phyloP scores from a whole-genome alignment of 2,329 filamentous ascomycete genomes.

The Hansfordia pulvinata region DNA sequence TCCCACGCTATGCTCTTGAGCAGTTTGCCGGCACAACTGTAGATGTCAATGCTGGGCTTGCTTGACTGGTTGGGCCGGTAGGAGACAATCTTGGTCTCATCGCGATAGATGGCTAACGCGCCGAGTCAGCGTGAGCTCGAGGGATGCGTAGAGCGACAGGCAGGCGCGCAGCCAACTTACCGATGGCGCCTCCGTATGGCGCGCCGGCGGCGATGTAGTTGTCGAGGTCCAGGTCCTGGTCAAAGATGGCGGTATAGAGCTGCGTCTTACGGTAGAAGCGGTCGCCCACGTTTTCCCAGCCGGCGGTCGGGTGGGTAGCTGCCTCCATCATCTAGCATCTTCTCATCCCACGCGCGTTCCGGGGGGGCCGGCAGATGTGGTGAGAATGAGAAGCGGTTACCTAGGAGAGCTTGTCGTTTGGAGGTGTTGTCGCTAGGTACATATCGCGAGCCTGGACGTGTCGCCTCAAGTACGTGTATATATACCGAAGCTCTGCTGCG shows the following conservation, averaged over 20 bases:
- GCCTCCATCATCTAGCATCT: constrained; percentile 36
- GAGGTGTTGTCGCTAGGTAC: too few species aligned
- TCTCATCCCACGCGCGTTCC: constrained; percentile 11
- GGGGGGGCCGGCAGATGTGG: too few species aligned
- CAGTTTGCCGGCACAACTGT: constrained; percentile 82
- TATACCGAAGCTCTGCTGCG: too few species aligned
- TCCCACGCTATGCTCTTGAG: constrained; percentile 86
- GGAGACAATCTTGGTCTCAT: constrained; percentile 71
- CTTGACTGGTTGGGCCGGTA: constrained; percentile 58
- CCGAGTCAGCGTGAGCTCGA: constrained; percentile 12
- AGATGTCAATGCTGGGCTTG: constrained; percentile 84
- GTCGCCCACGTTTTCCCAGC: constrained; percentile 90
- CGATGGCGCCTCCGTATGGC: constrained; percentile 85
- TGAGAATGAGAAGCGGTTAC: too few species aligned
- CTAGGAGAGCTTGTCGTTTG: too few species aligned
- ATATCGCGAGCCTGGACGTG: too few species aligned
- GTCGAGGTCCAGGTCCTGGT: constrained; percentile 85
- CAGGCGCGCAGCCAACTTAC: constrained; percentile 37
- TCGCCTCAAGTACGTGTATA: too few species aligned
- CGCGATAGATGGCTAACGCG: constrained; percentile 67
- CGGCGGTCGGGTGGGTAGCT: constrained; percentile 58
- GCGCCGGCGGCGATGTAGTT: constrained; percentile 87
- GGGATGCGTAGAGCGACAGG: constrained; percentile 1
- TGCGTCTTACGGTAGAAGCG: constrained; percentile 92
- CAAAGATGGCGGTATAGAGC: constrained; percentile 86